phyloP scores from a whole-genome alignment of 257 asterid species.

The Capsicum baccatum region DNA sequence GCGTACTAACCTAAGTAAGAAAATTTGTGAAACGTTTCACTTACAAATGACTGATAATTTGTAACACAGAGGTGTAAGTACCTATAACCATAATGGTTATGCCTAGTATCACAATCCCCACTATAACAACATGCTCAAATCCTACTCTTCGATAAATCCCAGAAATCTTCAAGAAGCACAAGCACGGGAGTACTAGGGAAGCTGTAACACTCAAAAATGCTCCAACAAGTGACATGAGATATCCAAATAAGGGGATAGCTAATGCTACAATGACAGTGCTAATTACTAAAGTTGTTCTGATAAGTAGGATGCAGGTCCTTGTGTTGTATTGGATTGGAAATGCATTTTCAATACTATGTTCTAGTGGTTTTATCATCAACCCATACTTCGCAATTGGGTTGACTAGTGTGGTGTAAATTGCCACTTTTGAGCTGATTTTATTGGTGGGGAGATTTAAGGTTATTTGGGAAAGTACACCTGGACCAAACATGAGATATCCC shows the following conservation, averaged over 20 bases:
- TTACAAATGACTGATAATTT: slow-evolving; percentile 52
- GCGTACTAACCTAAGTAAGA: too few species aligned
- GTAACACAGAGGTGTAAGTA: slow-evolving; percentile 60
- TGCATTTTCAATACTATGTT: slow-evolving; percentile 54
- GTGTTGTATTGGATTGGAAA: slow-evolving; percentile 31
- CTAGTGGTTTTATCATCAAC: slow-evolving; percentile 73
- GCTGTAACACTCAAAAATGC: slow-evolving; percentile 77
- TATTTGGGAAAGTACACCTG: slow-evolving; percentile 63
- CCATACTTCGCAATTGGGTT: slow-evolving; percentile 87
- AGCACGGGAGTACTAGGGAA: slow-evolving; percentile 69
- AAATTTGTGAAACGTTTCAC: background rate
- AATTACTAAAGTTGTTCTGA: slow-evolving; percentile 57
- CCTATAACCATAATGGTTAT: slow-evolving; percentile 59
- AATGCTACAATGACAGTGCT: slow-evolving; percentile 72
- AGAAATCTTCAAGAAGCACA: slow-evolving; percentile 83
- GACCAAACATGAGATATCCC: slow-evolving; percentile 86
- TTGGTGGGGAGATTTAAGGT: slow-evolving; percentile 71
- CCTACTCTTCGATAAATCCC: slow-evolving; percentile 50
- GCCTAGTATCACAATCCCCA: slow-evolving; percentile 65
- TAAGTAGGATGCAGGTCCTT: slow-evolving; percentile 40
- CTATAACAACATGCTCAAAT: slow-evolving; percentile 42
- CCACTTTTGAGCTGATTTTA: slow-evolving; percentile 66
- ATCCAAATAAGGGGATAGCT: slow-evolving; percentile 69
- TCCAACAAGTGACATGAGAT: slow-evolving; percentile 86
- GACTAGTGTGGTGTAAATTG: slow-evolving; percentile 78